Evolutionary conservation across 495 filamentous ascomycete genomes (phyloP).

Genomic region (Delitschia confertaspora): DNA sequence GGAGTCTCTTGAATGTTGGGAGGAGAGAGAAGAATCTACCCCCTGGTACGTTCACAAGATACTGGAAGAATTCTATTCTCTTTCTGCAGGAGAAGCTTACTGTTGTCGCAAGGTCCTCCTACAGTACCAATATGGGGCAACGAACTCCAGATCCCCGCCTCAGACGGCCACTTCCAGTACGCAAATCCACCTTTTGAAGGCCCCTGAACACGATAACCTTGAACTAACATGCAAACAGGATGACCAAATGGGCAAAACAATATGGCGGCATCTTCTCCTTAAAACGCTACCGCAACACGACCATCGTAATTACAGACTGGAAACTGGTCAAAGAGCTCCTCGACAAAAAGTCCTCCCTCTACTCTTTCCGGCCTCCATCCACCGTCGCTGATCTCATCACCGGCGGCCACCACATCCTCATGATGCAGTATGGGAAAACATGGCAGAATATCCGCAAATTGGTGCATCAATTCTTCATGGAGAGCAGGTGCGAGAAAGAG

Average conservation of each 20-base stretch:
- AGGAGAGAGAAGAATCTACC: neutral
- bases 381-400: slow-evolving; percentile 27
- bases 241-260: slow-evolving; percentile 14
- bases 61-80: neutral
- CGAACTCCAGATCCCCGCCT: neutral
- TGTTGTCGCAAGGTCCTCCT: neutral
- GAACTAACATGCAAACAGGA: neutral
- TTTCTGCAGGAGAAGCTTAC: neutral
- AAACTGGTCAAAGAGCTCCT: slow-evolving; percentile 30
- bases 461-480: slow-evolving; percentile 32
- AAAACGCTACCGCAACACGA: slow-evolving; percentile 25
- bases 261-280: slow-evolving; percentile 27
- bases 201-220: neutral
- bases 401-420: slow-evolving; percentile 30
- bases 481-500: slow-evolving; percentile 35
- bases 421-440: slow-evolving; percentile 34
- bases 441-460: slow-evolving; percentile 37
- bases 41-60: neutral
- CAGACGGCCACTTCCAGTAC: neutral
- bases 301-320: slow-evolving; percentile 29
- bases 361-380: slow-evolving; percentile 17
- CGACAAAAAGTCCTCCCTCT: slow-evolving; percentile 13
- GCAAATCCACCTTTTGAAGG: neutral
- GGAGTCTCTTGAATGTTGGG: neutral
- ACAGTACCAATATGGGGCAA: neutral